Base-by-base conservation (phyloP, 2,329 filamentous ascomycete species). In the Myrmaecium sp. region DNA sequence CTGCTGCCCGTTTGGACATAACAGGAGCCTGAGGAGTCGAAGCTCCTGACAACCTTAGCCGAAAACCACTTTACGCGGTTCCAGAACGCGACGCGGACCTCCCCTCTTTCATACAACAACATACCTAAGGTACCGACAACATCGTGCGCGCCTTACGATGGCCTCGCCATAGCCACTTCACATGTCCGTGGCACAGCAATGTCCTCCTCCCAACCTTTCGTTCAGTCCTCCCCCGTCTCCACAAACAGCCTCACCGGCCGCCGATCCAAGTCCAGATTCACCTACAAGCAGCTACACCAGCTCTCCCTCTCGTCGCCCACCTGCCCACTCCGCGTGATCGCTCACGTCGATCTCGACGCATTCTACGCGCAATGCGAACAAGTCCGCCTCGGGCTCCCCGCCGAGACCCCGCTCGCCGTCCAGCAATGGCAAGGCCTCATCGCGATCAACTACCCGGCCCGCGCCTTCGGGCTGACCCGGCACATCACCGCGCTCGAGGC, bases 331-430 rank as follows among this genome's bases (percentile, higher is more conserved):
- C 74, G 89, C 23, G 78, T 91, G 15, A 71, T 94, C 39, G 81
- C 82, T 5, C 84, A 94, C 49, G 72, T 95, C 35, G 89, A 98
- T 44, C 72, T 98, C 32, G 89, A 98, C 66, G 86, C 86, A 20
- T 98, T 98, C 54, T 98, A 98, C 50, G 60, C 58, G 3, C 89
- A 98, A 58, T 94, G 83, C 47, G 89, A 98, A 55, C 91, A 84
- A 66, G 73, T 93, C 6, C 72, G 89, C 5, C 63, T 95, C 23
- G 74, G 73, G 8, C 58, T 79, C 7, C 59, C 75, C 9, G 73
- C 80, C 33, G 69, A 82, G 30, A 67, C 73, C 36, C 89, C 89
- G 6, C 66, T 98, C 14, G 89, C 83, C 1, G 89, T 98, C 12
- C 84, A 91, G 46, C 86, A 95, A 61, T 95, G 78, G 78, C 79